Evolutionary conservation across 1,139 yeast species (phyloP), one percentile per base, ranked within the genome.

Genomic region (Protomyces pachydermus): DNA sequence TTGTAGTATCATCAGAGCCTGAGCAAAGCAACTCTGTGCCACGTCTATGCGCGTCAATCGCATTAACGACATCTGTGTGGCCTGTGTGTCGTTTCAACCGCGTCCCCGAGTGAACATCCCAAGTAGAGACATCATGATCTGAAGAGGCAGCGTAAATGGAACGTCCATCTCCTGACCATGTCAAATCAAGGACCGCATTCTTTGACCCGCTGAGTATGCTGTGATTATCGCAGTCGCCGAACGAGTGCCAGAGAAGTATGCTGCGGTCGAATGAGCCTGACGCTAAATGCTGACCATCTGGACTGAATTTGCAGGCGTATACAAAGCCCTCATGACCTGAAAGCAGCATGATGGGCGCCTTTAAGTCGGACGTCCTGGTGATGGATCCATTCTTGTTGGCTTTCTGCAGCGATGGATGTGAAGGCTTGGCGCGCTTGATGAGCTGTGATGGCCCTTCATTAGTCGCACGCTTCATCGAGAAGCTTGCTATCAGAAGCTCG

Each of bases 1-100:
- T 77, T 3, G 74, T 67, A 0, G 91, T 91, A 70, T 86, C 91
- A 70, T 88, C 96, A 18, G 85, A 79, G 2, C 83, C 90, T 37
- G 86, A 80, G 2, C 80, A 77, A 3, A 81, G 69, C n/a, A 74
- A 56, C 28, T 75, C 75, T 2, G 74, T 71, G 8, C 78, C 71
- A 3, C 77, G 69, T 3, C 70, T 68, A 56, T 74, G 72, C 32
- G 71, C 70, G 45, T 73, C 79, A 0, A 87, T 74, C 67, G 85
- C 81, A 70, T 88, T 87, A 3, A 87, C 84, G 18, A 81, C 78
- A n/a, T 77, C 76, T 3, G 75, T 76, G 70, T 86, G 88, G 1
- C 81, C 83, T 28, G 73, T 73, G 39, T 82, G 82, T 67, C 82
- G 85, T 53, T 86, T 75, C 14, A 82, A 67, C 67, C 87, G 80